A percentile compares a stretch with the other conserved stretches of the same genome.
Evolutionary conservation across 768 basidiomycete species (phyloP).

Genomic region (Leccinellum rugosiceps): DNA sequence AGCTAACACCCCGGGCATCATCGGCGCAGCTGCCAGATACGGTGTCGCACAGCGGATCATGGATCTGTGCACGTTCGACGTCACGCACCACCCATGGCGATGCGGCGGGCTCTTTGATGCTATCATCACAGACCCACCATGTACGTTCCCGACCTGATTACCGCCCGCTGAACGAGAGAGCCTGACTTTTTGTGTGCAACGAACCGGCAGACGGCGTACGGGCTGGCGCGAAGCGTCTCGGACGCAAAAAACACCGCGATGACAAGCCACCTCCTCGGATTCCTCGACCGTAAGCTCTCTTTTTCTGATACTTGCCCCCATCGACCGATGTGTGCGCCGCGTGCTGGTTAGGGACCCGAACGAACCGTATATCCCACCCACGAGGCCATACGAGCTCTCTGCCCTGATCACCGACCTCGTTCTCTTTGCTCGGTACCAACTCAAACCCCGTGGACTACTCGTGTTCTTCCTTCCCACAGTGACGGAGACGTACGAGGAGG

Average conservation of each 20-base stretch:
- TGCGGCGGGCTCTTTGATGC: slow-evolving; percentile 90
- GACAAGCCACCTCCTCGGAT: slow-evolving; percentile 27
- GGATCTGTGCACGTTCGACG: slow-evolving; percentile 88
- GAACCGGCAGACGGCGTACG: slow-evolving; percentile 77
- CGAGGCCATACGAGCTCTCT: slow-evolving; percentile 88
- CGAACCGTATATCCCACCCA: slow-evolving; percentile 83
- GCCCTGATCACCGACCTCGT: slow-evolving; percentile 81
- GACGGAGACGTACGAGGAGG: slow-evolving; percentile 83
- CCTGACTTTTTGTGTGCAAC: not conserved
- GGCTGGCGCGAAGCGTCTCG: slow-evolving; percentile 80
- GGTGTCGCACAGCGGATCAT: slow-evolving; percentile 69
- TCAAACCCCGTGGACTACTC: slow-evolving; percentile 82
- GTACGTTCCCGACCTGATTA: slow-evolving; percentile 42
- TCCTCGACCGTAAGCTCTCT: slow-evolving; percentile 44
- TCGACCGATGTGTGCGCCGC: not conserved
- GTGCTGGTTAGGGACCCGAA: slow-evolving; percentile 34
- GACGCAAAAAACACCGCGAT: slow-evolving; percentile 52
- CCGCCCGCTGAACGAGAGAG: not conserved
- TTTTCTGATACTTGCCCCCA: not conserved
- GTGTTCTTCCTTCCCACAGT: slow-evolving; percentile 96
- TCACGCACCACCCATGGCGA: slow-evolving; percentile 88
- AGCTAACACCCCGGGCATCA: slow-evolving; percentile 61
- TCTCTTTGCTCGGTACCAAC: slow-evolving; percentile 72
- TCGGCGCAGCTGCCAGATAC: slow-evolving; percentile 82
- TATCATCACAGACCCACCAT: slow-evolving; percentile 92